A percentile compares a stretch with the other conserved stretches of the same genome.
phyloP scores from a whole-genome alignment of 2,329 filamentous ascomycete species.

The Ophiostoma sp. region DNA sequence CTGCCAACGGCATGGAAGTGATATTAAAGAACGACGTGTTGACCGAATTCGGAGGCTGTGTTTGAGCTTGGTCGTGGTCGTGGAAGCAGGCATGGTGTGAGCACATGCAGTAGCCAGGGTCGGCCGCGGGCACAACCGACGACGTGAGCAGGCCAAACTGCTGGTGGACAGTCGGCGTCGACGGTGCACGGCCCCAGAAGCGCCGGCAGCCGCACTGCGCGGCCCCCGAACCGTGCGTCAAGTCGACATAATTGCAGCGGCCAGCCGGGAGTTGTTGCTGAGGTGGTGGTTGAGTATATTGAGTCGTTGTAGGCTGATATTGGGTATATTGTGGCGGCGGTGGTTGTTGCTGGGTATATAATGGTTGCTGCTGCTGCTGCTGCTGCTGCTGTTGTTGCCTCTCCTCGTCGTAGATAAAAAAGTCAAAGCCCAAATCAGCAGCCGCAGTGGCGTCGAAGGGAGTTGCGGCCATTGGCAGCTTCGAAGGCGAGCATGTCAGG shows the following conservation, averaged over 20 bases:
- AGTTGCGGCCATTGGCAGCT: slow-evolving; percentile 48
- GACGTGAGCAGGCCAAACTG: slow-evolving; percentile 25
- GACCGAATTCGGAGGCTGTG: slow-evolving; percentile 27
- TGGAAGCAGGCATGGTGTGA: slow-evolving; percentile 59
- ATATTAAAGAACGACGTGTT: slow-evolving; percentile 15
- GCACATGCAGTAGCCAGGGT: slow-evolving; percentile 55
- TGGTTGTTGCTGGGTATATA: slow-evolving; percentile 1
- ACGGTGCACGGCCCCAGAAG: slow-evolving; percentile 48
- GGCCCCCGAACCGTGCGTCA: slow-evolving; percentile 47
- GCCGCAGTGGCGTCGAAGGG: slow-evolving; percentile 39
- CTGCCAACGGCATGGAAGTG: neutral
- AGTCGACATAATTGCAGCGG: slow-evolving; percentile 53
- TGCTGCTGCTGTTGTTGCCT: slow-evolving; percentile 11
- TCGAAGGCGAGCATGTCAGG: slow-evolving; percentile 25
- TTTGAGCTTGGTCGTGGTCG: slow-evolving; percentile 39
- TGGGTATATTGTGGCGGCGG: slow-evolving; percentile 5
- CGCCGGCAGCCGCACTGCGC: slow-evolving; percentile 55
- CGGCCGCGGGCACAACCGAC: slow-evolving; percentile 22
- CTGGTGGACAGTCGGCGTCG: neutral
- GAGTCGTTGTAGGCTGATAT: neutral
- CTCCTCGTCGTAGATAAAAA: slow-evolving; percentile 36
- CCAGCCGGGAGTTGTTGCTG: slow-evolving; percentile 43
- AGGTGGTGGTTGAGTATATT: slow-evolving; percentile 17
- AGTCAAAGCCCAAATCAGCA: slow-evolving; percentile 37
- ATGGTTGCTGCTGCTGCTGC: neutral